Evolutionary conservation across 2,329 filamentous ascomycete genomes (phyloP), one percentile per base, ranked within the genome.

Genomic region (Venturia nashicola): DNA sequence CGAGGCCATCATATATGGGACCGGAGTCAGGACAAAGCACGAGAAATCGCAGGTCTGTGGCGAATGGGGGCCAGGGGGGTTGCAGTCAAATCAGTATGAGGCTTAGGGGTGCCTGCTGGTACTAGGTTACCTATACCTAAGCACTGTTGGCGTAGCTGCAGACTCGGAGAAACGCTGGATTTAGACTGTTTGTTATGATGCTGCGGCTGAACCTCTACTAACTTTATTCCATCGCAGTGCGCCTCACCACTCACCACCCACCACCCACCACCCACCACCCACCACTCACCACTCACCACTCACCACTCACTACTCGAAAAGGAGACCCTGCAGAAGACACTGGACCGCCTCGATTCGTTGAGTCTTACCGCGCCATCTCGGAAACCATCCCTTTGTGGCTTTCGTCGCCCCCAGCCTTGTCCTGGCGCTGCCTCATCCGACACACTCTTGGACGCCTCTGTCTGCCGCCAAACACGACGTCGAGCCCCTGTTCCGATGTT

Each of bases 401-500:
- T 60, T 43, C 20, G 1, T 60, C 12, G 23, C 5, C 39, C 39
- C 42, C 59, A 60, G 59, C 39, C 42, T 44, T 42, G 59, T 44
- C 1, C 39, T 60, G 57, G 36, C 57, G 2, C 18, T 16, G 23
- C 51, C 34, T 34, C 32, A 34, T 62, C 44, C 61, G 27, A 46
- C 14, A 48, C 61, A 20, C 27, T 44, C n/a, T 51, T 51, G n/a
- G 61, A 39, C 46, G 59, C 39, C 59, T 44, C 59, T 36, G 27
- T 14, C 42, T 32, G 59, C 59, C 59, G 59, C 59, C 61, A 51
- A 54, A 62, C 61, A 62, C 59, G 2, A 44, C 43, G 59, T 43
- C 40, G 57, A 60, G 16, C 18, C 57, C 40, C 57, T 7, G 23
- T 51, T 46, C 36, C 8, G 60, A 23, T 7, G 23, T 51, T 46